phyloP scores from a whole-genome alignment of 192 early-diverging fungal species.

The Spizellomyces sp. region DNA sequence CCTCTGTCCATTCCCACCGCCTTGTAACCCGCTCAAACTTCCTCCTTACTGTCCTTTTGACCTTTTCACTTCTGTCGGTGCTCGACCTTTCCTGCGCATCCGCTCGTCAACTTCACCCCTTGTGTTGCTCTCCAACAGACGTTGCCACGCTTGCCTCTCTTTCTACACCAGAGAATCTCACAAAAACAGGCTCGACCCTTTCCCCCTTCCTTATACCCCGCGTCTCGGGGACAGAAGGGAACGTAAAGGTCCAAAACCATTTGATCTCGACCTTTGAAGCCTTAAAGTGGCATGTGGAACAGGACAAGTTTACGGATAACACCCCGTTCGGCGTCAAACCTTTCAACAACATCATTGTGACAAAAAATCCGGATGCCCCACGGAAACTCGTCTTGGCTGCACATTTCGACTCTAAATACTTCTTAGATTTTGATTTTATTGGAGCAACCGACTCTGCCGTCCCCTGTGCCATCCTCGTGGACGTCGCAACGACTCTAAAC shows the following conservation, averaged over 20 bases:
- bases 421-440: slow-evolving; percentile 67
- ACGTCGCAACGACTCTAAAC: slow-evolving; percentile 76
- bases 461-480: slow-evolving; percentile 87
- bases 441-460: slow-evolving; percentile 92
- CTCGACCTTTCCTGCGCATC: too few species aligned
- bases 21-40: too few species aligned
- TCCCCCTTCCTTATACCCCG: slow-evolving; percentile 76
- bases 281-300: slow-evolving; percentile 80
- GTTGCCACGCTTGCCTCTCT: slow-evolving; percentile 12
- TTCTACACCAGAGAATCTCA: slow-evolving; percentile 23
- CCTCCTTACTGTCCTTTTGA: too few species aligned
- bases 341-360: slow-evolving; percentile 90
- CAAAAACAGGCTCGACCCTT: slow-evolving; percentile 38
- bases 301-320: slow-evolving; percentile 71
- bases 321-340: slow-evolving; percentile 77
- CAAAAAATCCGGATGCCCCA: slow-evolving; percentile 74
- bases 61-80: too few species aligned
- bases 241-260: slow-evolving; percentile 68
- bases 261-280: slow-evolving; percentile 65
- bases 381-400: slow-evolving; percentile 83
- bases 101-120: slow-evolving; percentile 9
- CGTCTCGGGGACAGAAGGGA: slow-evolving; percentile 75
- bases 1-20: too few species aligned
- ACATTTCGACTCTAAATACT: slow-evolving; percentile 91
- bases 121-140: slow-evolving; percentile 14